A percentile compares a stretch with the other conserved stretches of the same genome.
Conservation (phyloP, 257 asterid genomes). For the Thymus quinquecostatus region DNA sequence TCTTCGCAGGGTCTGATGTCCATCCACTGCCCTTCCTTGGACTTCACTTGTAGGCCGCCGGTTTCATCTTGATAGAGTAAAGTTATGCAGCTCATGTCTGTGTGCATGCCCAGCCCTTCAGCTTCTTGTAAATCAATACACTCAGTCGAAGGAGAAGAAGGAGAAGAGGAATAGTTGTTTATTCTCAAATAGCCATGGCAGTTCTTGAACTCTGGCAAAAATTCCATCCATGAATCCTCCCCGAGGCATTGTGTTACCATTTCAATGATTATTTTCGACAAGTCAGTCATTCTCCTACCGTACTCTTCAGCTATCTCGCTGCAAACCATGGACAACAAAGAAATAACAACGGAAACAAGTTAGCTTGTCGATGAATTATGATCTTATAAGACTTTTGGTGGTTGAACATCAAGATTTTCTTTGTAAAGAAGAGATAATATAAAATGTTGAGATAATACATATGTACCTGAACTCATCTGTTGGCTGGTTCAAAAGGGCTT, state of each 20-base stretch:
- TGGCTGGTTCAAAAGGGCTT: constrained; percentile 47
- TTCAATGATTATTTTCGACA: constrained; percentile 53
- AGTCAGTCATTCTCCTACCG: constrained; percentile 54
- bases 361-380: neutral
- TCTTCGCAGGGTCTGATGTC: constrained; percentile 50
- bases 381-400: too few species aligned
- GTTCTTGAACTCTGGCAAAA: constrained; percentile 52
- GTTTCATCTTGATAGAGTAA: constrained; percentile 61
- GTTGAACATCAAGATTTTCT: too few species aligned
- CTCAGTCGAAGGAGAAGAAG: constrained; percentile 17
- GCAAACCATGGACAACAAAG: neutral
- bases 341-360: neutral
- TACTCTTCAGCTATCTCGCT: constrained; percentile 54
- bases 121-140: constrained; percentile 37
- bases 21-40: constrained; percentile 74
- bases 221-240: constrained; percentile 34
- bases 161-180: constrained; percentile 56
- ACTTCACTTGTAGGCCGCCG: constrained; percentile 79
- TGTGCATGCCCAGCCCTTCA: constrained; percentile 81
- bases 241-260: constrained; percentile 47
- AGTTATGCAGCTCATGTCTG: constrained; percentile 82
- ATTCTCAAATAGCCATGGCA: constrained; percentile 73
- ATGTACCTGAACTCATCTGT: constrained; percentile 53
- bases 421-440: too few species aligned
- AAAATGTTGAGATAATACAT: neutral